Conservation (phyloP, 345 rosid species). For the Dimocarpus longan region DNA sequence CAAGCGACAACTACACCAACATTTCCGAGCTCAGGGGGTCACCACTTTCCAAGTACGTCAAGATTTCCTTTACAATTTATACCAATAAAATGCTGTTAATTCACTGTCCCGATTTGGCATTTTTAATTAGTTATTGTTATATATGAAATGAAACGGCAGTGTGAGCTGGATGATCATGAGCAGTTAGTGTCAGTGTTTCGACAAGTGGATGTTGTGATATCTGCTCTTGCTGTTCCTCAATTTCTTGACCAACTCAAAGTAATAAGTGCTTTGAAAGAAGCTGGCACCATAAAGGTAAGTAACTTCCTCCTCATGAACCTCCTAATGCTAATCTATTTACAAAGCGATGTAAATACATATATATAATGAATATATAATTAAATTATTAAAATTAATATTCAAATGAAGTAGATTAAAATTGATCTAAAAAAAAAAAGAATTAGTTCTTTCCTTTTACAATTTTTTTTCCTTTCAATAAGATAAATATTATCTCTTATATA, state of each 20-base stretch:
- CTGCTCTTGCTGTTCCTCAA: slow-evolving; percentile 41
- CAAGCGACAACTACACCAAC: slow-evolving; percentile 22
- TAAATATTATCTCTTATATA: too few relatives aligned
- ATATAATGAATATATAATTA: too few relatives aligned
- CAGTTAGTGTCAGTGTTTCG: slow-evolving; percentile 30
- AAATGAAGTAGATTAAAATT: too few relatives aligned
- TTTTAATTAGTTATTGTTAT: too few relatives aligned
- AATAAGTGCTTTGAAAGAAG: slow-evolving; percentile 38
- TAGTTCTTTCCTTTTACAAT: too few relatives aligned
- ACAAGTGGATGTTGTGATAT: slow-evolving; percentile 45
- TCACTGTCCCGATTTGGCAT: neutral
- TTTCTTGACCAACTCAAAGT: slow-evolving; percentile 39
- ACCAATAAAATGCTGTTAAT: neutral
- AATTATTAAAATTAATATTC: too few relatives aligned
- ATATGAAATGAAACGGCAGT: slow-evolving; percentile 16
- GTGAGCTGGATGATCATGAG: slow-evolving; percentile 41
- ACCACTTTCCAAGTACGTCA: slow-evolving; percentile 29
- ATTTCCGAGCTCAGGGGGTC: slow-evolving; percentile 36
- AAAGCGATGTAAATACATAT: too few relatives aligned
- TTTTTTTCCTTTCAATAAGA: too few relatives aligned
- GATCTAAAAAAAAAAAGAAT: too few relatives aligned
- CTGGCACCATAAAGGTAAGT: slow-evolving; percentile 36
- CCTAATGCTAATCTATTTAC: too few relatives aligned
- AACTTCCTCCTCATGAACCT: neutral
- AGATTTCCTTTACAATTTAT: neutral